Percentiles rank a stretch among this genome's conserved stretches.
Conservation (phyloP, 495 filamentous ascomycete genomes). For the Talaromyces wortmannii region DNA sequence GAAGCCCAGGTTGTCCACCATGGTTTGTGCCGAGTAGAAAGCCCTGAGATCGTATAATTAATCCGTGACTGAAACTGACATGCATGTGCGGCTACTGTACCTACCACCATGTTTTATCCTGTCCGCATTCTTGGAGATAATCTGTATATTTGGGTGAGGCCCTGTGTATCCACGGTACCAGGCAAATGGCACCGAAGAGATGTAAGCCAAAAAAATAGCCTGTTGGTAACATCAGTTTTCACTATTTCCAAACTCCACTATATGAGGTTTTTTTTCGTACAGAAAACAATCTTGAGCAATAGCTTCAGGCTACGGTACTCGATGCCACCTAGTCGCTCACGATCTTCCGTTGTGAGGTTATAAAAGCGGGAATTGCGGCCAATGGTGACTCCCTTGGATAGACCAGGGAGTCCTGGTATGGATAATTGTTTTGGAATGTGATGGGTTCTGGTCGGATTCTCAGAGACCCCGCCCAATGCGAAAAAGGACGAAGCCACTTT, state of each 20-base stretch:
- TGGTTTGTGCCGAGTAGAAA: slow-evolving; percentile 26
- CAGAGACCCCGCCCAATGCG: neutral
- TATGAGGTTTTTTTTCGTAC: slow-evolving; percentile 11
- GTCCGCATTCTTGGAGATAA: slow-evolving; percentile 46
- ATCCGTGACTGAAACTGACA: neutral
- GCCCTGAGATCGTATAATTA: slow-evolving; percentile 13
- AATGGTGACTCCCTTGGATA: slow-evolving; percentile 44
- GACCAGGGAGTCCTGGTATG: slow-evolving; percentile 9
- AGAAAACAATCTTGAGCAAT: slow-evolving; percentile 44
- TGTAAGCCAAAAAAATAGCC: slow-evolving; percentile 63
- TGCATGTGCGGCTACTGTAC: slow-evolving; percentile 8
- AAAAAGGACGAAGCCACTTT: neutral
- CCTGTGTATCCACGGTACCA: slow-evolving; percentile 64
- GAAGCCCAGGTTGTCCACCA: slow-evolving; percentile 46
- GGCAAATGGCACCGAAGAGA: slow-evolving; percentile 52
- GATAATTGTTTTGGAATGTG: neutral
- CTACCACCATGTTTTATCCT: slow-evolving; percentile 64
- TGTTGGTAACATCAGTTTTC: slow-evolving; percentile 5
- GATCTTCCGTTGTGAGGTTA: slow-evolving; percentile 53
- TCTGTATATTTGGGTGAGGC: slow-evolving; percentile 42
- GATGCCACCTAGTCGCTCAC: slow-evolving; percentile 55
- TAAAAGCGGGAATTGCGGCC: slow-evolving; percentile 76
- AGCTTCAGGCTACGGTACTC: slow-evolving; percentile 57
- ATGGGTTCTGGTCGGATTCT: neutral
- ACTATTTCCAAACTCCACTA: neutral